phyloP scores from a whole-genome alignment of 305 asterid species.

The Plantago coronopus region DNA sequence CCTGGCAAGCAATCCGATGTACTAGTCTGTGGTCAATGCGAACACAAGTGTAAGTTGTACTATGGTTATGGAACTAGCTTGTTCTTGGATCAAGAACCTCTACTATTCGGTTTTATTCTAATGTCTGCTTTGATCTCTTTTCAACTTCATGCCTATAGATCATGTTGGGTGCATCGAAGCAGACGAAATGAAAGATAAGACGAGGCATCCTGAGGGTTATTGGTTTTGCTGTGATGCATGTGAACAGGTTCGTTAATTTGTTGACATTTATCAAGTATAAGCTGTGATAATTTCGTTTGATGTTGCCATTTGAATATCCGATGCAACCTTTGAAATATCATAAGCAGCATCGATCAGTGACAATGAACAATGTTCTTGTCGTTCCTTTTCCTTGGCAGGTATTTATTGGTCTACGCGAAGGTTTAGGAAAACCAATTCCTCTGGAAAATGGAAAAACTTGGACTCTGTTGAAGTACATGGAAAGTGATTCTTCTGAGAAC shows the following conservation, averaged over 20 bases:
- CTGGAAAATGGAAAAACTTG: conserved; percentile 58
- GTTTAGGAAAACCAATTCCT: conserved; percentile 54
- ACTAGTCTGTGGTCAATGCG: conserved; percentile 71
- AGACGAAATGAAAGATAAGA: conserved; percentile 30
- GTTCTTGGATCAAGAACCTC: conserved; percentile 12
- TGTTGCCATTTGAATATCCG: too few relatives aligned
- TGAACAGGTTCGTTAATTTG: conserved; percentile 45
- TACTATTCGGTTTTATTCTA: conserved; percentile 3
- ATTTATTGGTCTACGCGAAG: conserved; percentile 45
- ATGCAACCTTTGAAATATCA: too few relatives aligned
- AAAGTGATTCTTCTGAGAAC: conserved; percentile 39
- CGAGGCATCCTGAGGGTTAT: conserved; percentile 30
- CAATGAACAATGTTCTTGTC: too few relatives aligned
- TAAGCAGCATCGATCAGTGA: too few relatives aligned
- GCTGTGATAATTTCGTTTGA: neutral
- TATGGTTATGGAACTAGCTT: conserved; percentile 9
- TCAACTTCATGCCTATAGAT: conserved; percentile 44
- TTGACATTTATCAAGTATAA: too few relatives aligned
- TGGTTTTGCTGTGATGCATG: conserved; percentile 77
- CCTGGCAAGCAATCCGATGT: conserved; percentile 28
- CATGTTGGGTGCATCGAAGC: conserved; percentile 57
- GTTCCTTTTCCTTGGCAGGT: conserved; percentile 45
- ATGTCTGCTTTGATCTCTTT: conserved; percentile 21
- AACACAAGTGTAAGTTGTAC: conserved; percentile 67
- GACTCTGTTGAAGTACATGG: conserved; percentile 61